phyloP scores from a whole-genome alignment of 2,329 filamentous ascomycete species.

The Colletotrichum truncatum region DNA sequence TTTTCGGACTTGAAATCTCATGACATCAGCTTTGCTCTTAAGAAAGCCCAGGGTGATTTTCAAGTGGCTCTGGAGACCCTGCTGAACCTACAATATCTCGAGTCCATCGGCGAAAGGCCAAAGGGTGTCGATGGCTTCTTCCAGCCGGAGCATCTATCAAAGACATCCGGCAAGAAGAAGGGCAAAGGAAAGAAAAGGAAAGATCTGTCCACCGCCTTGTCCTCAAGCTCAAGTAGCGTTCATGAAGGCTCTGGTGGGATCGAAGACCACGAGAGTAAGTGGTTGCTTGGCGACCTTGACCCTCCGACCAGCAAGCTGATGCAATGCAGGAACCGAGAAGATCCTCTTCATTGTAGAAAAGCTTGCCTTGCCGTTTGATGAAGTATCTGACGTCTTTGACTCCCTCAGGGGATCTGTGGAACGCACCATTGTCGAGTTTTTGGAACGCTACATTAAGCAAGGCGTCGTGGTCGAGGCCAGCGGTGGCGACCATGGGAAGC shows the following conservation, averaged over 20 bases:
- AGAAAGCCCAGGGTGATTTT: slow-evolving; percentile 73
- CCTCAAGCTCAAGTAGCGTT: slow-evolving; percentile 28
- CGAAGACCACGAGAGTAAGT: slow-evolving; percentile 23
- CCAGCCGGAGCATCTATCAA: slow-evolving; percentile 57
- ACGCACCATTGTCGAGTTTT: slow-evolving; percentile 50
- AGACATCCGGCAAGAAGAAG: slow-evolving; percentile 38
- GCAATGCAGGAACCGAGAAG: slow-evolving; percentile 44
- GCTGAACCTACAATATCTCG: slow-evolving; percentile 80
- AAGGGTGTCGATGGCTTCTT: slow-evolving; percentile 89
- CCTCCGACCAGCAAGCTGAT: not conserved
- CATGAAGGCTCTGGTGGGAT: slow-evolving; percentile 3
- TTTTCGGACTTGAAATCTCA: slow-evolving; percentile 75
- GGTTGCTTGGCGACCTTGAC: not conserved
- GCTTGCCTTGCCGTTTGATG: slow-evolving; percentile 49
- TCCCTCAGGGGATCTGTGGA: slow-evolving; percentile 48
- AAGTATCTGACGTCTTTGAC: slow-evolving; percentile 51
- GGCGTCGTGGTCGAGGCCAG: slow-evolving; percentile 32
- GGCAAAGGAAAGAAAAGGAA: slow-evolving; percentile 48
- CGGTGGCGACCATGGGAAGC: slow-evolving; percentile 41
- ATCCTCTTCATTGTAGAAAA: slow-evolving; percentile 55
- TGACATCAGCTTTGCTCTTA: slow-evolving; percentile 73
- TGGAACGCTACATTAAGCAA: slow-evolving; percentile 52
- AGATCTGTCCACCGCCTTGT: slow-evolving; percentile 4
- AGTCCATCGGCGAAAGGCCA: slow-evolving; percentile 68
- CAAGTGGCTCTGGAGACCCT: slow-evolving; percentile 80